phyloP scores from a whole-genome alignment of 306 rosid genomes.

The Vigna reflexopilosa region DNA sequence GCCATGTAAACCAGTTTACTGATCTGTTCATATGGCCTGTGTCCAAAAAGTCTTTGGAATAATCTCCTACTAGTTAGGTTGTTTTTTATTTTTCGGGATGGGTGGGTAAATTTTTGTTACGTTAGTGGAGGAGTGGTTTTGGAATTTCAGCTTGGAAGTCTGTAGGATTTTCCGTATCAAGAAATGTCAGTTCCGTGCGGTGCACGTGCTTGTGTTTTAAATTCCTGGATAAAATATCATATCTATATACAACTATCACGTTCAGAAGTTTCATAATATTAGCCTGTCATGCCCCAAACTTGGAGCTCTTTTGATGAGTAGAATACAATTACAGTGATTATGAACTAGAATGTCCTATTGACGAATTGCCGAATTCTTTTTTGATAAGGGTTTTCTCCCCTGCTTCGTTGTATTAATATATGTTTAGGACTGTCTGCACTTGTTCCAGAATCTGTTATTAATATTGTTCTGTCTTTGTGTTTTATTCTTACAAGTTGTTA shows the following conservation, averaged over 20 bases:
- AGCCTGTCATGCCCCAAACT: neutral
- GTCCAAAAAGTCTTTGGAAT: neutral
- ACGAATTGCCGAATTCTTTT: neutral
- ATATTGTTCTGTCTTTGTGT: slow-evolving; percentile 6
- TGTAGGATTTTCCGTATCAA: slow-evolving; percentile 2
- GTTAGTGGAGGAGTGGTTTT: neutral
- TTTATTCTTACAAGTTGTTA: slow-evolving; percentile 9
- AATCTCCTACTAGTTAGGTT: slow-evolving; percentile 6
- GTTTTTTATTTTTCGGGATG: neutral
- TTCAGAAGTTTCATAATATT: slow-evolving; percentile 11
- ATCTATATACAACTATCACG: neutral
- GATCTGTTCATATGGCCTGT: neutral
- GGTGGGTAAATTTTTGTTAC: neutral
- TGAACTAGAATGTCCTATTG: slow-evolving; percentile 10
- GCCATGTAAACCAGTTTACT: neutral
- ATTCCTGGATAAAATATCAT: neutral
- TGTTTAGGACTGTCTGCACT: neutral
- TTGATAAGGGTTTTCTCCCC: slow-evolving; percentile 7
- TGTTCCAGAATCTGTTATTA: neutral
- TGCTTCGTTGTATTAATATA: neutral
- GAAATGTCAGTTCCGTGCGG: neutral
- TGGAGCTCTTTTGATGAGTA: slow-evolving; percentile 7
- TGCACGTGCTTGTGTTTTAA: neutral
- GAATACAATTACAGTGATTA: slow-evolving; percentile 5
- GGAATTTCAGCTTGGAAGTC: slow-evolving; percentile 6